Conservation (phyloP, 129 eudicot species). For the Flaveria linearis region DNA sequence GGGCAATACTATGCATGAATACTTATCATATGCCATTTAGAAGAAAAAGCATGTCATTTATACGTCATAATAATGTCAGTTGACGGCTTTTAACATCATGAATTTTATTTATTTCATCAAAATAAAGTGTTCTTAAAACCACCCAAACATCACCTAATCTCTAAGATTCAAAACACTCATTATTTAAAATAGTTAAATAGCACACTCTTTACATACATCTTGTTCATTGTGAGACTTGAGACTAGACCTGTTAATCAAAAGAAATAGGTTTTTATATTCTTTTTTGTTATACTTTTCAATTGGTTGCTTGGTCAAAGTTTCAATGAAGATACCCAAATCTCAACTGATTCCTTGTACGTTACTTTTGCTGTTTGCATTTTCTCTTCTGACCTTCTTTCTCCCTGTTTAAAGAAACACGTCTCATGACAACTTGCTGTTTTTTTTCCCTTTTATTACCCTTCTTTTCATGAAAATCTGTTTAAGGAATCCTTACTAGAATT, state of each 20-base stretch:
- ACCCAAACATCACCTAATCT: no score
- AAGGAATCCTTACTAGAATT: background rate
- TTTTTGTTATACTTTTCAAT: background rate
- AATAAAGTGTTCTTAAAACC: no score
- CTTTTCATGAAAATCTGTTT: background rate
- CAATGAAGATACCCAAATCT: conserved; percentile 9
- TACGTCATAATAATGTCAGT: no score
- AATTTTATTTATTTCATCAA: no score
- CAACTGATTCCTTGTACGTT: conserved; percentile 5
- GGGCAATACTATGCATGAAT: no score
- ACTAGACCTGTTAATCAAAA: background rate
- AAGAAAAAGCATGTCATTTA: no score
- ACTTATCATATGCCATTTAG: no score
- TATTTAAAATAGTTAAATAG: no score
- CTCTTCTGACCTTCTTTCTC: background rate
- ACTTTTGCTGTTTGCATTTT: background rate
- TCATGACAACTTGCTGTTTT: conserved; percentile 8
- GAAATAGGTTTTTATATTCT: background rate
- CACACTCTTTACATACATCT: no score
- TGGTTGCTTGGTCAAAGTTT: conserved; percentile 1
- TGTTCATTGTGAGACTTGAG: no score
- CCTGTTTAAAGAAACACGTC: background rate
- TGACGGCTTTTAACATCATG: no score
- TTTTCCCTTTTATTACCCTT: background rate
- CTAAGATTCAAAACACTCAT: no score